Evolutionary conservation across 1,139 yeast species (phyloP), one percentile per base, ranked within the genome.

Genomic region (Wickerhamomyces sp.): DNA sequence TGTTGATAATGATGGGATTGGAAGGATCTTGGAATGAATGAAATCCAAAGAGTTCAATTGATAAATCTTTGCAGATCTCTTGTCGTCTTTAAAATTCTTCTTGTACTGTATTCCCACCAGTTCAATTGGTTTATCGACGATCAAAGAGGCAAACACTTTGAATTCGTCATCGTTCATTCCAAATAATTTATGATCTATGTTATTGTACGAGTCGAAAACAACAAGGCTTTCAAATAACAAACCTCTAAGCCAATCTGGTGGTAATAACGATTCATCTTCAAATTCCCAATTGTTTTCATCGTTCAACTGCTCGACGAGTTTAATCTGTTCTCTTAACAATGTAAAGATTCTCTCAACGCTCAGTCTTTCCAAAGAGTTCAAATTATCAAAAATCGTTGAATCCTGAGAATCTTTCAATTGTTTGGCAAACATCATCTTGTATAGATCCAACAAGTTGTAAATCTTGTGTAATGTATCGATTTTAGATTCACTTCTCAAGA

Each of bases 221-320:
- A 73, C 75, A 38, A 78, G 60, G 15, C 73, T 58, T 22, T 69
- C 77, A 1, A 71, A 55, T 1, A 63, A 64, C 48, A 74, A 76
- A 7, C 75, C 78, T 32, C 73, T 64, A 13, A 82, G 57, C 93
- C 91, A 83, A 44, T 80, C 87, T 0, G 91, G 89, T 8, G 87
- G 74, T 41, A 79, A 70, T 31, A 81, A 61, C 35, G 75, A 79
- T 28, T 63, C 62, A 39, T 64, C 57, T 2, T 41, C 41, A 10
- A 46, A 16, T 11, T 35, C 32, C 47, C 49, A 43, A 5, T 37
- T 43, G 5, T 16, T 28, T 3, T 22, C 23, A 12, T 55, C 59
- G 7, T 42, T 38, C 8, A 42, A 47, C 16, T 60, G 42, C 55
- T 66, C 66, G 3, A 75, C 67, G 48, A 60, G 61, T 36, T 66